Evolutionary conservation across 768 basidiomycete genomes (phyloP).

Genomic region (Hypsizygus marmoreus): DNA sequence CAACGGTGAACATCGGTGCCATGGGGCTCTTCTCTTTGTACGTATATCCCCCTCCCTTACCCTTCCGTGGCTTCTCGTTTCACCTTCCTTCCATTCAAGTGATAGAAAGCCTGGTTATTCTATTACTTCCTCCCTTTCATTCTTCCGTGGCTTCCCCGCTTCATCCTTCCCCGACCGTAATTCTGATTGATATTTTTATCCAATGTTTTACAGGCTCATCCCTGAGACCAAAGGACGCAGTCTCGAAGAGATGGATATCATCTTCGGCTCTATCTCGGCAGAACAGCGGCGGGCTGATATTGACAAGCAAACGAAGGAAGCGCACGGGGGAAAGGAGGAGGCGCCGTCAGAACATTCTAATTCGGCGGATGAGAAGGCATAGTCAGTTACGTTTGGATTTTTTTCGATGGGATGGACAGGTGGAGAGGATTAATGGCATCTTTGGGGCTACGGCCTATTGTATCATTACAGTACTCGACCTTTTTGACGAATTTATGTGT

Average conservation of each 20-base stretch:
- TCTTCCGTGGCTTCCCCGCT: too few relatives aligned
- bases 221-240: conserved; percentile 65
- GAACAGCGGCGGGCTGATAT: conserved; percentile 59
- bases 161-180: too few relatives aligned
- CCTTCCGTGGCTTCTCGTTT: not conserved
- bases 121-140: not conserved
- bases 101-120: too few relatives aligned
- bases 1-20: conserved; percentile 66
- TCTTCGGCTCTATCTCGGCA: conserved; percentile 57
- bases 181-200: too few relatives aligned
- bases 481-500: too few relatives aligned
- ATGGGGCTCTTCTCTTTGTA: conserved; percentile 71
- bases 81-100: not conserved
- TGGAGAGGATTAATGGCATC: too few relatives aligned
- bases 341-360: not conserved
- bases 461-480: too few relatives aligned
- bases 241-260: conserved; percentile 56
- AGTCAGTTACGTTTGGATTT: not conserved
- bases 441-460: too few relatives aligned
- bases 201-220: conserved; percentile 50
- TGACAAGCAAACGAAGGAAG: conserved; percentile 41
- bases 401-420: too few relatives aligned
- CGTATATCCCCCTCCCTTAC: conserved; percentile 16
- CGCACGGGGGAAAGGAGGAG: not conserved
- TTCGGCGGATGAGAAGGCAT: conserved; percentile 2